Conservation (phyloP, 2,329 filamentous ascomycete genomes). For the Thyridium curvatum region DNA sequence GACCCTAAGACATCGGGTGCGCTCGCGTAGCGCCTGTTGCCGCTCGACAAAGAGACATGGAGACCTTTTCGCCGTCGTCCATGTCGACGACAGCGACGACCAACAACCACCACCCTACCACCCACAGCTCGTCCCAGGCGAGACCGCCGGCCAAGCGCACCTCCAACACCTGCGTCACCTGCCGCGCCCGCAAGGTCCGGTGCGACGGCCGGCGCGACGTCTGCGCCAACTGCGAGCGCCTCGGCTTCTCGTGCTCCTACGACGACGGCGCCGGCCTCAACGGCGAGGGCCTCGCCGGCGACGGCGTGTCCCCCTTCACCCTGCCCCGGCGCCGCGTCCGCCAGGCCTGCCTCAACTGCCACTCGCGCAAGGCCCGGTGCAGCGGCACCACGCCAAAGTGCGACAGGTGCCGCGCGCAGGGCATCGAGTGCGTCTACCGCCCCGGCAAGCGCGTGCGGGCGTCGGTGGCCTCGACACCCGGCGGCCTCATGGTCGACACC, state of each 20-base stretch:
- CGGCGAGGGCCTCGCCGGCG: constrained; percentile 10
- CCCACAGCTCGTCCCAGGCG: no score
- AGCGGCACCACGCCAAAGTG: constrained; percentile 51
- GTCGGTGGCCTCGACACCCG: constrained; percentile 6
- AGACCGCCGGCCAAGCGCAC: constrained; percentile 26
- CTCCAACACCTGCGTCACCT: constrained; percentile 46
- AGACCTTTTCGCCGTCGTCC: no score
- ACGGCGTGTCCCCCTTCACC: constrained; percentile 31
- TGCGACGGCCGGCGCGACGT: constrained; percentile 47
- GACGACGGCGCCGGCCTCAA: constrained; percentile 28
- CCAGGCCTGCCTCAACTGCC: constrained; percentile 51
- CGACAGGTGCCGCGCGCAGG: constrained; percentile 43
- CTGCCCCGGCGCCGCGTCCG: constrained; percentile 47
- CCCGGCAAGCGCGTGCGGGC: constrained; percentile 33
- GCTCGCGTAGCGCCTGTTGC: no score
- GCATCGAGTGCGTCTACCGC: constrained; percentile 50
- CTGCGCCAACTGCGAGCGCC: constrained; percentile 52
- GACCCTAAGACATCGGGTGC: no score
- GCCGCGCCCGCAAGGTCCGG: constrained; percentile 50
- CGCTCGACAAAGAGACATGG: no score
- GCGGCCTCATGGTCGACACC: constrained; percentile 1
- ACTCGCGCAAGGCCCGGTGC: constrained; percentile 52
- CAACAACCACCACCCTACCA: no score
- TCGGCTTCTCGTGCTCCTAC: constrained; percentile 52
- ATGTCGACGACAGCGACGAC: no score